A percentile compares a stretch with the other conserved stretches of the same genome.
Evolutionary conservation across 1,284 basidiomycete species (phyloP).

Genomic region (Malassezia furfur): DNA sequence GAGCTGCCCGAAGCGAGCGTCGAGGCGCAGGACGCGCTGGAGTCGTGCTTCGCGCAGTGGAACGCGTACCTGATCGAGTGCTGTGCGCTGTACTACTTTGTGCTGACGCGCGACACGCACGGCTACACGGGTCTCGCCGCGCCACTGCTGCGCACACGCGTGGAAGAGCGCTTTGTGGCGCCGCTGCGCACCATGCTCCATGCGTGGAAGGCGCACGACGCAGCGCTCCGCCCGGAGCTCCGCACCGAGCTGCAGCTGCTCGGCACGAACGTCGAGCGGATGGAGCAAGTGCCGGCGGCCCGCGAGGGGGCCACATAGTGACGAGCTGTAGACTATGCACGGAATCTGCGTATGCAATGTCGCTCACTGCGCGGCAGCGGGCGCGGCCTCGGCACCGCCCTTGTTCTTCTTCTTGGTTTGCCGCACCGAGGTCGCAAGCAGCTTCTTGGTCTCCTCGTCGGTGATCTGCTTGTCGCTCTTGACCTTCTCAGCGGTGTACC

Average conservation of each 20-base stretch:
- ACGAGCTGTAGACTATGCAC: conserved; percentile 5
- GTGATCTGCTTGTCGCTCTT: conserved; percentile 58
- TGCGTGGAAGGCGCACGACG: background rate
- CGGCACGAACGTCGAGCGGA: background rate
- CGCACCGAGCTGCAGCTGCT: background rate
- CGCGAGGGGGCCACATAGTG: background rate
- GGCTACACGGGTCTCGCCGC: conserved; percentile 8
- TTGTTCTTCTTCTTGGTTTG: conserved; percentile 87
- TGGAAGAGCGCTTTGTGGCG: conserved; percentile 8
- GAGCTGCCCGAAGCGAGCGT: background rate
- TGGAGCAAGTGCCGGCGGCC: background rate
- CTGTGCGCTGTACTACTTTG: conserved; percentile 15
- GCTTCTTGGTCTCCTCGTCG: conserved; percentile 54
- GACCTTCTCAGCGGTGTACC: conserved; percentile 86
- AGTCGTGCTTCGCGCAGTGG: conserved; percentile 2
- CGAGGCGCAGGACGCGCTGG: background rate
- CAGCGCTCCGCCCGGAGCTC: background rate
- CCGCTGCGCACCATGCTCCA: background rate
- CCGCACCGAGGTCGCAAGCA: conserved; percentile 68
- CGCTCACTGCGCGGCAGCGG: background rate
- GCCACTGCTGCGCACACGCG: background rate
- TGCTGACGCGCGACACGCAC: conserved; percentile 7
- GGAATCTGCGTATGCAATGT: background rate
- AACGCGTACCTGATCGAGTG: conserved; percentile 14
- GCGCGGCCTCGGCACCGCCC: conserved; percentile 54